Evolutionary conservation across 345 rosid genomes (phyloP), one percentile per base, ranked within the genome.

Genomic region (Raphanus sativus): DNA sequence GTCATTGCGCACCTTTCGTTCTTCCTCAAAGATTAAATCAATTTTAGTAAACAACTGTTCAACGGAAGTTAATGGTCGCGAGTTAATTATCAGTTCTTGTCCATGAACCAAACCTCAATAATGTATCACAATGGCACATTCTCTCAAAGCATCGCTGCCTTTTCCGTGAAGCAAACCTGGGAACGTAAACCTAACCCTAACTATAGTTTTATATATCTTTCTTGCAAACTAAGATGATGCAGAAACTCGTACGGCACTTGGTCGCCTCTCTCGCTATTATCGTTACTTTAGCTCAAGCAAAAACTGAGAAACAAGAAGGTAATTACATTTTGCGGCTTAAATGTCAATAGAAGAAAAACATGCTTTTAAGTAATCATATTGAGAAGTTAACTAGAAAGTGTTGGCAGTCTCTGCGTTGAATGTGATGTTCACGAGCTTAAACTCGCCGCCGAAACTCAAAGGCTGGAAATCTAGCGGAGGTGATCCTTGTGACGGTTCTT

Each of bases 401-500:
- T 29, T 65, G 83, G 81, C 86, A 92, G 98, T 84, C 42, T 83
- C 92, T 50, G 98, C 94, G 33, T 90, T 92, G 50, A 95, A 92
- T 75, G 96, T 89, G 38, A 88, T 95, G 96, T 92, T 81, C 76
- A 92, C 88, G 38, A 87, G 90, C 86, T 85, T 95, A 78, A 89
- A 88, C 76, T 87, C 92, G 10, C 92, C 95, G 42, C 83, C 96
- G 7, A 73, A 82, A 72, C 78, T 95, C 62, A 85, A 63, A 65
- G 93, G 91, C 8, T 95, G 99, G 98, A 75, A 85, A 85, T 30
- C 89, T 40, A 78, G 75, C 42, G 98, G 98, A 3, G 98, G 99
- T n/a, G 97, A 92, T 81, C 98, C 98, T 34, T 94, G 98, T 58
- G 89, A 84, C 0, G 89, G 86, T 56, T 81, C 90, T 24, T 95